Percentiles rank a stretch among this genome's conserved stretches.
phyloP scores from a whole-genome alignment of 2,329 filamentous ascomycete genomes.

The Cytospora piceae region DNA sequence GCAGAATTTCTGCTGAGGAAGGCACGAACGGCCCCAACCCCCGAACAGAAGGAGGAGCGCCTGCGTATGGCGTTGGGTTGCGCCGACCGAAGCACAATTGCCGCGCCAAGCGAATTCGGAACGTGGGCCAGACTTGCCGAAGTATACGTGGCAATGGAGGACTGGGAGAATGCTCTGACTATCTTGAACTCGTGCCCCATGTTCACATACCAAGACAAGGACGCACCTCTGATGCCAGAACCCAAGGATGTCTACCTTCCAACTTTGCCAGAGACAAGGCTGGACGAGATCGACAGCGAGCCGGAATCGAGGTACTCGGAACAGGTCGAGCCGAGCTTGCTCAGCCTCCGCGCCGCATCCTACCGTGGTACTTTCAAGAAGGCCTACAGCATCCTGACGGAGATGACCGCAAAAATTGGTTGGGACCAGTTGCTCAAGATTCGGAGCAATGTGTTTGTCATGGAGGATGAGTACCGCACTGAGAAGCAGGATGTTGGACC shows the following conservation, averaged over 20 bases:
- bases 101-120: constrained; percentile 93
- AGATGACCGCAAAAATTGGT: constrained; percentile 94
- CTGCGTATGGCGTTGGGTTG: constrained; percentile 87
- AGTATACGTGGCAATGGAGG: constrained; percentile 90
- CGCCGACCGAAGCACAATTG: constrained; percentile 91
- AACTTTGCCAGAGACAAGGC: constrained; percentile 81
- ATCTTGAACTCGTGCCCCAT: constrained; percentile 98
- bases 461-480: constrained; percentile 97
- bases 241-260: constrained; percentile 87
- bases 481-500: constrained; percentile 72
- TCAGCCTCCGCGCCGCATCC: constrained; percentile 82
- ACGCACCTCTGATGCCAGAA: constrained; percentile 91
- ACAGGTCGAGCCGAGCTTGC: constrained; percentile 82
- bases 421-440: constrained; percentile 97
- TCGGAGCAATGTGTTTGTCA: constrained; percentile 95
- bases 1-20: constrained; percentile 91
- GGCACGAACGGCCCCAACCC: constrained; percentile 59
- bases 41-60: constrained; percentile 65
- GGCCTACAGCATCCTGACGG: constrained; percentile 90
- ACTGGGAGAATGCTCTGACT: constrained; percentile 93
- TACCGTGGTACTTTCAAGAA: constrained; percentile 97
- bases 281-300: constrained; percentile 96
- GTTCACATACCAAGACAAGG: constrained; percentile 99
- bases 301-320: constrained; percentile 80
- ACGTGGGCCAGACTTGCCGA: constrained; percentile 95